Conservation (phyloP, 345 rosid species). For the Mercurialis annua region DNA sequence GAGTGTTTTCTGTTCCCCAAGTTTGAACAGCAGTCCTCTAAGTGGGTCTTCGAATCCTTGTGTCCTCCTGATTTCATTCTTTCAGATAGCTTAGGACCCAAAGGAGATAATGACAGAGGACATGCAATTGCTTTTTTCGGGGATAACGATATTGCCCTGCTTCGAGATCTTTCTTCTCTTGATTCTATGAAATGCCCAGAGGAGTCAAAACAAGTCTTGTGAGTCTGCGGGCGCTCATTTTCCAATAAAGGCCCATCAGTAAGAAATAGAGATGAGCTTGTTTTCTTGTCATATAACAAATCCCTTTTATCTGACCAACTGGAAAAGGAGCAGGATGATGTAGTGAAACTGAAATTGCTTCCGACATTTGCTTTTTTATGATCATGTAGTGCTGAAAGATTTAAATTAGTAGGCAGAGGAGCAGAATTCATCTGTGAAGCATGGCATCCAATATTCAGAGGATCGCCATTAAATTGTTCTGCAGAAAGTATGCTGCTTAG, state of each 20-base stretch:
- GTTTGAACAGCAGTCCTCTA: conserved; percentile 27
- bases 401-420: conserved; percentile 25
- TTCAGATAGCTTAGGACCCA: conserved; percentile 71
- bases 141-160: conserved; percentile 47
- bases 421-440: conserved; percentile 39
- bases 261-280: conserved; percentile 41
- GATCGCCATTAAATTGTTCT: conserved; percentile 50
- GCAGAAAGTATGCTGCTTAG: conserved; percentile 51
- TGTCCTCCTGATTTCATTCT: conserved; percentile 42
- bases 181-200: conserved; percentile 32
- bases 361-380: conserved; percentile 55
- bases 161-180: conserved; percentile 34
- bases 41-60: conserved; percentile 33
- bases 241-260: conserved; percentile 79
- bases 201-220: conserved; percentile 30
- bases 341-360: conserved; percentile 27
- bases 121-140: conserved; percentile 36
- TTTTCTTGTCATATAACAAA: conserved; percentile 26
- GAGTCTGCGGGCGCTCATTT: conserved; percentile 25
- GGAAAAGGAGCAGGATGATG: conserved; percentile 41
- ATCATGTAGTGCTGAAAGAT: conserved; percentile 43
- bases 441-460: conserved; percentile 50
- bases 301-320: conserved; percentile 43
- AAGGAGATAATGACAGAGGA: conserved; percentile 75
- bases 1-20: conserved; percentile 41